These are phyloP conservation scores for Limnomonas spitsbergensis DNA, from an alignment of 139 green algal genomes.

Conservation along the genomic window DNA sequence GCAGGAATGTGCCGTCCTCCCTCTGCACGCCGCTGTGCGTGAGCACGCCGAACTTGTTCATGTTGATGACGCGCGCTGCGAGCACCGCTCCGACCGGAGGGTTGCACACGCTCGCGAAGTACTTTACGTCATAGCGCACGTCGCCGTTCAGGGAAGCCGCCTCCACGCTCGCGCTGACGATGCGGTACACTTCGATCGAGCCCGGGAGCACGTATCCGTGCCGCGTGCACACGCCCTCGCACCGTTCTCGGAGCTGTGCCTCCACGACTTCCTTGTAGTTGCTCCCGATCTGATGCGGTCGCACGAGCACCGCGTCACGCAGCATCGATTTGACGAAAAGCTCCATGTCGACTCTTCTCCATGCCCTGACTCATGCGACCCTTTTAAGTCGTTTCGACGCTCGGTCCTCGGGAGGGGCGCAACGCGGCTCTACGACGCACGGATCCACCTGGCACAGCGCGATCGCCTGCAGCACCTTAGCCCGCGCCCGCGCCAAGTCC, in stretches of 20 bases:
- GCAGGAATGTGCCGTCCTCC: background rate
- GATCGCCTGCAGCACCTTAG: too few species aligned
- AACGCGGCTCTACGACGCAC: too few species aligned
- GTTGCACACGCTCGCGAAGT: background rate
- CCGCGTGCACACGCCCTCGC: background rate
- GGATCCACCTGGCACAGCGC: too few species aligned
- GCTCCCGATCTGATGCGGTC: background rate
- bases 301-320: background rate
- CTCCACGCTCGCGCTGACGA: background rate
- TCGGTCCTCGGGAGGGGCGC: too few species aligned
- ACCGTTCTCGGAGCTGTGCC: background rate
- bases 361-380: background rate
- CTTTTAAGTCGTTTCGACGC: conserved; percentile 2
- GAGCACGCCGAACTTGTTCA: background rate
- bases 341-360: background rate
- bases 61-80: background rate
- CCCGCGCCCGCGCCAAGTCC: too few species aligned
- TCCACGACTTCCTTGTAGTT: background rate
- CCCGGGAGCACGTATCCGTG: background rate
- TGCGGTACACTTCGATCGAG: background rate
- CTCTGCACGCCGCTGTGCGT: background rate
- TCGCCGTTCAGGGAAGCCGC: background rate
- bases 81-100: background rate
- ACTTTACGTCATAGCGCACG: background rate
- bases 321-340: background rate